phyloP scores from a whole-genome alignment of 176 grass and related monocot species.

The Canna indica region DNA sequence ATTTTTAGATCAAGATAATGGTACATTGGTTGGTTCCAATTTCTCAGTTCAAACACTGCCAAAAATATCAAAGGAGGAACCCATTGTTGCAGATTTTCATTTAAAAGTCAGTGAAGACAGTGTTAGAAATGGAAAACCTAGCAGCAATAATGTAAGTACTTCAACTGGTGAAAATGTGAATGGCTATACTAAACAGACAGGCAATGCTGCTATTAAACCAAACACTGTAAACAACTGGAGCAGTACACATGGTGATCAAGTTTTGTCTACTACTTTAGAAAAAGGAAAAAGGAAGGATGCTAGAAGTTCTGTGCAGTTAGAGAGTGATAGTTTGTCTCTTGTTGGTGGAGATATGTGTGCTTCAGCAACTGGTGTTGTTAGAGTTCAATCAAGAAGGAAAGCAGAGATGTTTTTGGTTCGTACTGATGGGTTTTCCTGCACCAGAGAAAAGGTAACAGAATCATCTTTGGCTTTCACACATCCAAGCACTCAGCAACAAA shows the following conservation, averaged over 20 bases:
- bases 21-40: constrained; percentile 21
- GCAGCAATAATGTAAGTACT: constrained; percentile 36
- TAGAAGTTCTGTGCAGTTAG: constrained; percentile 16
- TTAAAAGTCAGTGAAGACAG: constrained; percentile 37
- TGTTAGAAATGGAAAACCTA: constrained; percentile 40
- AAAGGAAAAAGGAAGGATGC: constrained; percentile 29
- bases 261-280: constrained; percentile 28
- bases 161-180: constrained; percentile 23
- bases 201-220: constrained; percentile 11
- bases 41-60: constrained; percentile 27
- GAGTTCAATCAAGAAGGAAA: constrained; percentile 91
- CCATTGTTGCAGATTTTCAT: constrained; percentile 39
- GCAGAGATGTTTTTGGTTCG: constrained; percentile 98
- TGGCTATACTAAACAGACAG: constrained; percentile 9
- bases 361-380: constrained; percentile 72
- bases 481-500: constrained; percentile 93
- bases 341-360: constrained; percentile 72
- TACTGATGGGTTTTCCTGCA: constrained; percentile 90
- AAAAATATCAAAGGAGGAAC: constrained; percentile 32
- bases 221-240: constrained; percentile 10
- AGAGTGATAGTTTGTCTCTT: constrained; percentile 28
- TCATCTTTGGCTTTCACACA: constrained; percentile 90
- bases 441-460: constrained; percentile 97
- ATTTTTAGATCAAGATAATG: constrained; percentile 23
- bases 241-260: constrained; percentile 27